Conservation (phyloP, 1,284 basidiomycete genomes). For the Xerocomus nothofagi region DNA sequence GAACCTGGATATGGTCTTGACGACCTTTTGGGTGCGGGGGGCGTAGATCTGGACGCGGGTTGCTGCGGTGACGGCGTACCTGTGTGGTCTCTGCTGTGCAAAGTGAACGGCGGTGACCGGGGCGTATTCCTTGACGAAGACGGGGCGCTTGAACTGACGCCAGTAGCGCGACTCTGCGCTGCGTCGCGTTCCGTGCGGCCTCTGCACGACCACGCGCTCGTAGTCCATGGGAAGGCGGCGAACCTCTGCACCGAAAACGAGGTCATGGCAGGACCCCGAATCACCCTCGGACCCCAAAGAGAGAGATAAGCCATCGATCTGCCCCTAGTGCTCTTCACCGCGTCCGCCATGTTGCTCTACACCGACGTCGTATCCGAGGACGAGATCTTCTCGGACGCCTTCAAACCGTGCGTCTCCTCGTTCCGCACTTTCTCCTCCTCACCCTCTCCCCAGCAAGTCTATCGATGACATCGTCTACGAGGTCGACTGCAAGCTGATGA, state of each 20-base stretch:
- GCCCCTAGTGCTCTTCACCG: slow-evolving; percentile 19
- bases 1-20: slow-evolving; percentile 95
- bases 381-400: slow-evolving; percentile 97
- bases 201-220: slow-evolving; percentile 69
- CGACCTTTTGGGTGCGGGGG: slow-evolving; percentile 91
- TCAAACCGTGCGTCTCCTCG: slow-evolving; percentile 58
- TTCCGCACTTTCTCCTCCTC: background rate
- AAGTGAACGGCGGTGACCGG: slow-evolving; percentile 93
- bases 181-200: slow-evolving; percentile 58
- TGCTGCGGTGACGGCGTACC: slow-evolving; percentile 94
- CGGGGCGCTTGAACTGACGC: slow-evolving; percentile 80
- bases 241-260: background rate
- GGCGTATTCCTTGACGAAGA: slow-evolving; percentile 93
- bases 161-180: slow-evolving; percentile 75
- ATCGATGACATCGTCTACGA: slow-evolving; percentile 89
- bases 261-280: slow-evolving; percentile 15
- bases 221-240: slow-evolving; percentile 84
- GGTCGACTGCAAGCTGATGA: slow-evolving; percentile 81
- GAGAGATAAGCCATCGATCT: no score
- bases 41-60: slow-evolving; percentile 96
- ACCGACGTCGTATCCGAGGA: slow-evolving; percentile 75
- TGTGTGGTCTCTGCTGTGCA: slow-evolving; percentile 80
- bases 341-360: slow-evolving; percentile 72
- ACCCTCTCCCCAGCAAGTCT: slow-evolving; percentile 57
- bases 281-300: slow-evolving; percentile 18